Evolutionary conservation across 2,329 filamentous ascomycete species (phyloP), one percentile per base, ranked within the genome.

Genomic region (Penicillium sp.): DNA sequence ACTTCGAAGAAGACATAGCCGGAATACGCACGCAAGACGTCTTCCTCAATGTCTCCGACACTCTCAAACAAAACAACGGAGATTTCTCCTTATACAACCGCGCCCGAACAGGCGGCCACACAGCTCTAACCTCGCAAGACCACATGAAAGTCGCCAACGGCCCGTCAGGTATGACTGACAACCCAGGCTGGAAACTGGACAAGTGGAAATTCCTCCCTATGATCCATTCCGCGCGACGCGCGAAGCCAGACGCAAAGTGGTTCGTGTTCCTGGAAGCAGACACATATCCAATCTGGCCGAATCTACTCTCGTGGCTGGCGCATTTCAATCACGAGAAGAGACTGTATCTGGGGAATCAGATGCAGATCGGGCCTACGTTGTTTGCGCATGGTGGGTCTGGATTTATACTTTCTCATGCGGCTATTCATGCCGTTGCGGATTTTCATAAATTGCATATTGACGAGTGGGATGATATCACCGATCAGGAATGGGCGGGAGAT

Each of bases 161-260:
- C 21, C 60, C 67, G 2, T 42, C 56, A 7, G 71, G 69, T 9
- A 74, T 72, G 61, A 64, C 54, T 13, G 77, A 78, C 62, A 78
- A 77, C 58, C 67, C 78, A 52, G 74, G 75, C 55, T 74, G 76
- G 81, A 76, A 72, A 55, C 71, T 84, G 10, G 81, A 84, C 61
- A 83, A 83, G 61, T 83, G 81, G 81, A 83, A 83, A 64, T 80
- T 81, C 58, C 67, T 83, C n/a, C 81, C 81, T 7, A 78, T 82
- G 71, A 75, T 81, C n/a, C 78, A 82, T 55, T 75, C 78, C 57
- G 77, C 80, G 3, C 73, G 76, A 38, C 68, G 69, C 27, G 65
- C 72, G 57, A 56, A 60, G 10, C 80, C 80, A 1, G 68, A 80
- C n/a, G 77, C 78, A 42, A 79, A 79, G 49, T 86, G 82, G 82